These are phyloP conservation scores for Tolypocladium endophyticum DNA, from an alignment of 2,329 filamentous ascomycete species.

Conservation along the genomic window DNA sequence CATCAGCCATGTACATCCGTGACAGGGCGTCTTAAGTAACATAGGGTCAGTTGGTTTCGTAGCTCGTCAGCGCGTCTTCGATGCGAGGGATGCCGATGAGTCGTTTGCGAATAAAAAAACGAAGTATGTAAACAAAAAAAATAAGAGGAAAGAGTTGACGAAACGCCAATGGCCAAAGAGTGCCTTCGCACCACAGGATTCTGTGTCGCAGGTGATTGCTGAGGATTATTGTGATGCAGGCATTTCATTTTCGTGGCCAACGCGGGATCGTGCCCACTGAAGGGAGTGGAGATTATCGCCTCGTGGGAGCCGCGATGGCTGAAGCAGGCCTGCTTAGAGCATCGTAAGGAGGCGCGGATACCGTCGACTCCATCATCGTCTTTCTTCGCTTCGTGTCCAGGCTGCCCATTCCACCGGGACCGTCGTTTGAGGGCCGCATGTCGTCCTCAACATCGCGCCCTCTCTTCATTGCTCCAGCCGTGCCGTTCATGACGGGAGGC, in stretches of 20 bases:
- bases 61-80: conserved; percentile 24
- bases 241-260: background rate
- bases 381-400: conserved; percentile 69
- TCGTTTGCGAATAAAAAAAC: conserved; percentile 18
- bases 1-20: conserved; percentile 33
- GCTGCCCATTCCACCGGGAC: conserved; percentile 26
- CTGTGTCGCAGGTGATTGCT: conserved; percentile 1
- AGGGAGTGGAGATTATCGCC: conserved; percentile 20
- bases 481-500: conserved; percentile 56
- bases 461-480: conserved; percentile 31
- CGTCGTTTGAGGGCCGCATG: conserved; percentile 48
- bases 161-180: conserved; percentile 3
- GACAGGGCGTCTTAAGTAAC: conserved; percentile 21
- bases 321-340: conserved; percentile 36
- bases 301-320: conserved; percentile 28
- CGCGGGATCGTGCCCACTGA: background rate
- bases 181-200: conserved; percentile 5
- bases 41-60: conserved; percentile 20
- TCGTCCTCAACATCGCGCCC: conserved; percentile 50
- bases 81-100: conserved; percentile 15
- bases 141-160: conserved; percentile 6
- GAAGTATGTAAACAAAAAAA: conserved; percentile 11
- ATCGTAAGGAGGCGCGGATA: conserved; percentile 40
- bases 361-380: conserved; percentile 54
- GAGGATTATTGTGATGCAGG: background rate